Conservation (phyloP, 345 rosid genomes). For the Microcos paniculata region DNA sequence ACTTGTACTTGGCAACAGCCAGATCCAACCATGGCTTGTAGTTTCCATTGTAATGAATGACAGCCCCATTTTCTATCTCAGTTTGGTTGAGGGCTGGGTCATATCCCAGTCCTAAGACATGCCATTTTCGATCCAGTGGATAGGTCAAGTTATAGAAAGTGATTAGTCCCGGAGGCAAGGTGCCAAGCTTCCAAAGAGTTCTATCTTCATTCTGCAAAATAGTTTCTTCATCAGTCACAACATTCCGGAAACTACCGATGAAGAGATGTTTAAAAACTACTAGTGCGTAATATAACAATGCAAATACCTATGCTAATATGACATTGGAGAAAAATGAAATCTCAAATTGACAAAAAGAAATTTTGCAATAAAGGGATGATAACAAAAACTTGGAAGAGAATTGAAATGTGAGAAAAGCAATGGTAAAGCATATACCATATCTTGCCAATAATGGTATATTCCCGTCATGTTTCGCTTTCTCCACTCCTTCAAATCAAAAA, state of each 20-base stretch:
- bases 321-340: not conserved
- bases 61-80: slow-evolving; percentile 82
- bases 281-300: not conserved
- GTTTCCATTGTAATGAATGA: slow-evolving; percentile 95
- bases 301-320: not conserved
- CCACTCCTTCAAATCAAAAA: slow-evolving; percentile 96
- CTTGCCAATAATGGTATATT: slow-evolving; percentile 96
- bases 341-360: not conserved
- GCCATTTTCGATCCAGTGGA: slow-evolving; percentile 85
- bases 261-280: not conserved
- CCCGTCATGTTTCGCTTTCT: slow-evolving; percentile 80
- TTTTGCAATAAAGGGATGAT: not conserved
- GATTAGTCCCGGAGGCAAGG: slow-evolving; percentile 93
- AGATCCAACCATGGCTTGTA: slow-evolving; percentile 96
- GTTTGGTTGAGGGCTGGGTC: slow-evolving; percentile 97
- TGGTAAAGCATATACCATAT: slow-evolving; percentile 51
- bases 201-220: slow-evolving; percentile 87
- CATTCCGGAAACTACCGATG: not conserved
- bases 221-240: slow-evolving; percentile 16
- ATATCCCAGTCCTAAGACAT: slow-evolving; percentile 92
- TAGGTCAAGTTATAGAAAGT: slow-evolving; percentile 89
- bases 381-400: not conserved
- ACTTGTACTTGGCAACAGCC: slow-evolving; percentile 80
- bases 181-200: slow-evolving; percentile 96
- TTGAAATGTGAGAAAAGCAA: not conserved